Evolutionary conservation across 1,284 basidiomycete genomes (phyloP), one percentile per base, ranked within the genome.

Genomic region (Trichosporon sp.): DNA sequence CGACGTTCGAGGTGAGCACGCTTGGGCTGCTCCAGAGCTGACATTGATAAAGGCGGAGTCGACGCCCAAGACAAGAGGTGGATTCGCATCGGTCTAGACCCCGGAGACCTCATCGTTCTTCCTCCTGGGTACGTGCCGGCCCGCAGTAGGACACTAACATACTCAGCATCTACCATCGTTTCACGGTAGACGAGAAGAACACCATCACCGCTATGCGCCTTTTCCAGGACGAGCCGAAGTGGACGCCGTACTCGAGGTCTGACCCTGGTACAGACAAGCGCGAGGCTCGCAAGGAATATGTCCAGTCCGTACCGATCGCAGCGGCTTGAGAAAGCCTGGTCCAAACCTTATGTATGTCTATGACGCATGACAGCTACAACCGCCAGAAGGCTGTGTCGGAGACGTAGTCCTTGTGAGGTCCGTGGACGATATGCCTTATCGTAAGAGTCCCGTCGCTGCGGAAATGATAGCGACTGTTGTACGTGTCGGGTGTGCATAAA

Each of bases 191-290:
- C 73, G 83, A 85, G 67, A 79, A 78, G 59, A 85, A 92, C 74
- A 81, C 80, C 46, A 86, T 91, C 75, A 86, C 87, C 65, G 87
- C 88, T 1, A 83, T 91, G 79, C 84, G 91, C 4, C 80, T 93
- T 57, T 93, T 92, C 86, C 77, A 92, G 88, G 91, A 93, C 67
- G 90, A 91, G 74, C 91, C 91, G 6, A 92, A 90, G 76, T 94
- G 91, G 91, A 83, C 85, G 0, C 88, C 90, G 0, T 81, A 90
- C 78, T 88, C 89, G 73, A 85, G 90, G 10, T 81, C 83, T 56
- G 66, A 74, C 1, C 83, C 81, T 25, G 88, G 67, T 7, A 79
- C 89, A 0, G 91, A 93, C 56, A 68, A 59, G 11, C 89, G 90
- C 70, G 80, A 83, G 7, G 85, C 84, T 74, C 82, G 90, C n/a